These are phyloP conservation scores for Botrytis deweyae DNA, from an alignment of 2,329 filamentous ascomycete species.

Conservation along the genomic window DNA sequence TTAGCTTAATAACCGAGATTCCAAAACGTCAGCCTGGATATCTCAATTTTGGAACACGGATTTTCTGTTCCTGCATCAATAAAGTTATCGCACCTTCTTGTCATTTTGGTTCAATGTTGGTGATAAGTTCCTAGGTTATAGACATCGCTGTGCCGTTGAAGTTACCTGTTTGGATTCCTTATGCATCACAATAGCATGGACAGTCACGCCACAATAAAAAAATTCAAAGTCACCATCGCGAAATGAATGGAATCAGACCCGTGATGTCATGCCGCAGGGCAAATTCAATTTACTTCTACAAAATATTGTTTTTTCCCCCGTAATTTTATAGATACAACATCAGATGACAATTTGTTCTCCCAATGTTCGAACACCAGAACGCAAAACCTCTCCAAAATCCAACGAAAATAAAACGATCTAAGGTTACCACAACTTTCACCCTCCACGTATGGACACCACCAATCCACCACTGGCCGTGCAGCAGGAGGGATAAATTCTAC, in stretches of 20 bases:
- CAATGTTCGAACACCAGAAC: not conserved
- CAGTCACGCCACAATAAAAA: not conserved
- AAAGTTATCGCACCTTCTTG: not conserved
- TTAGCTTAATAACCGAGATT: conserved; percentile 15
- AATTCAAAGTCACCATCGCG: not conserved
- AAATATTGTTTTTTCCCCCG: not conserved
- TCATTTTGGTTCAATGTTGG: not conserved
- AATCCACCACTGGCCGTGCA: not conserved
- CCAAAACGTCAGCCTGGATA: not conserved
- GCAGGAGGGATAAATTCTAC: not conserved
- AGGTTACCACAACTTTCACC: not conserved
- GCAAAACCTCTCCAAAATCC: not conserved
- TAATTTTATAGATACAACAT: not conserved
- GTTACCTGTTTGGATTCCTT: not conserved
- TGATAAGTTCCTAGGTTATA: not conserved
- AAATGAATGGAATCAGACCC: not conserved
- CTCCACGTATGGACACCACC: not conserved
- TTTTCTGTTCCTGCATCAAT: not conserved
- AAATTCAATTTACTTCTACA: not conserved
- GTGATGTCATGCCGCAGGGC: not conserved
- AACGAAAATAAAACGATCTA: conserved; percentile 1
- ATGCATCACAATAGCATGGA: not conserved
- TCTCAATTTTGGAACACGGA: conserved; percentile 4
- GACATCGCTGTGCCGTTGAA: not conserved
- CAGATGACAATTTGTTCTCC: not conserved